Base-by-base conservation (phyloP, 2,329 filamentous ascomycete genomes). In the Exophiala bonariae region DNA sequence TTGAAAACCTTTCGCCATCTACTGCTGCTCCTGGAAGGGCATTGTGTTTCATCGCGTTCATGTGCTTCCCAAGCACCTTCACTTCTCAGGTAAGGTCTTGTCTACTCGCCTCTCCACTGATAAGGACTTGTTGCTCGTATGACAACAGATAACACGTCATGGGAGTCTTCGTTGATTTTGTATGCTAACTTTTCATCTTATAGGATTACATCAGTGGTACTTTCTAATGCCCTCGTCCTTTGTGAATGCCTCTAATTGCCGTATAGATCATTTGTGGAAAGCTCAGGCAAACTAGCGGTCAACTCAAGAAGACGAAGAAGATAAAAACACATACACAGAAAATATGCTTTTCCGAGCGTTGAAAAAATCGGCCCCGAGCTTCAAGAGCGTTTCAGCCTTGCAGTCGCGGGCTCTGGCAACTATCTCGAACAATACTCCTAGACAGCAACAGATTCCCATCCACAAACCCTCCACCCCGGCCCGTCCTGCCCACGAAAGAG, bases 41-140 rank as follows among this genome's bases (percentile, higher is more conserved):
- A 11, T 26, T 26, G 6, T 6, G 23, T 17, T 39, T 36, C 41
- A 50, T 57, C 54, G 54, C 54, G 54, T 57, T 55, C 86, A 84
- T 85, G 85, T 85, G 78, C 84, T 85, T 80, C 79, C 81, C 75
- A 48, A 89, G 87, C 72, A 80, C 85, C 72, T 91, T 89, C 78
- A 91, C 87, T 76, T 91, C 86, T 74, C 87, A 91, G 83, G 86
- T 89, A 85, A 55, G 78, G 70, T 40, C 22, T 43, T 48, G 26
- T 31, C 40, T 14, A 36, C 44, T 60, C 35, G 46, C 39, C 35
- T 49, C 49, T 47, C 51, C 43, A 49, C 49, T 52, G 50, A 49
- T 48, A 44, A 50, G 44, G 35, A 42, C 44, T 37, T 43, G 44
- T 17, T 47, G 40, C 60, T n/a, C 17, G 10, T 43, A 41, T 38